A percentile compares a stretch with the other conserved stretches of the same genome.
phyloP scores from a whole-genome alignment of 2,329 filamentous ascomycete species.

The Grosmannia huntii region DNA sequence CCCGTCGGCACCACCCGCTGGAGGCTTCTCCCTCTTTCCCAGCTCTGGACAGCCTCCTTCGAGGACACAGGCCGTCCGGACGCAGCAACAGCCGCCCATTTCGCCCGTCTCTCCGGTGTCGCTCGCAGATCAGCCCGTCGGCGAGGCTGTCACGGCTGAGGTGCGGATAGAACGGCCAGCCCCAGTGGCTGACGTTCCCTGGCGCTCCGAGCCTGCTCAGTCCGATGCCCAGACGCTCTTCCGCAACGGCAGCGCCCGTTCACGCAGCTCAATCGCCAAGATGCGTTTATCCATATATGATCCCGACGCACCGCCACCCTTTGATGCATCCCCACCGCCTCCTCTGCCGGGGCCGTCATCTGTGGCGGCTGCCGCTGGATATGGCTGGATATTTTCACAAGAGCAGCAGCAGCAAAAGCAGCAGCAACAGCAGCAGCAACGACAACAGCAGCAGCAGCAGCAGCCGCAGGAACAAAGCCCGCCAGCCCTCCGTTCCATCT shows the following conservation, averaged over 20 bases:
- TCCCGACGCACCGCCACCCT: slow-evolving; percentile 10
- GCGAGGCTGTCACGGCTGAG: slow-evolving; percentile 11
- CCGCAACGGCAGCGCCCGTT: slow-evolving; percentile 34
- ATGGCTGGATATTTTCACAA: neutral
- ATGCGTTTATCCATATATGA: slow-evolving; percentile 25
- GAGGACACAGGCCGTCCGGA: slow-evolving; percentile 24
- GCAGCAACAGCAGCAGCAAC: neutral
- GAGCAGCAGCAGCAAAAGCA: no score
- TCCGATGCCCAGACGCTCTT: slow-evolving; percentile 37
- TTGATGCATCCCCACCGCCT: slow-evolving; percentile 8
- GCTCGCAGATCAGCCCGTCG: neutral
- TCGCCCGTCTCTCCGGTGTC: neutral
- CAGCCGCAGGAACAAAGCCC: slow-evolving; percentile 9
- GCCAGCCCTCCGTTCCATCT: slow-evolving; percentile 54
- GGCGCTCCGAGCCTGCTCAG: slow-evolving; percentile 34
- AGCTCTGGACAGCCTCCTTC: slow-evolving; percentile 33
- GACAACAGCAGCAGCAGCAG: slow-evolving; percentile 10
- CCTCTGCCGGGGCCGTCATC: slow-evolving; percentile 5
- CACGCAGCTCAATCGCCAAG: slow-evolving; percentile 45
- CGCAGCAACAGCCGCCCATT: neutral
- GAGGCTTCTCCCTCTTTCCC: slow-evolving; percentile 46
- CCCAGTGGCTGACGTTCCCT: slow-evolving; percentile 28
- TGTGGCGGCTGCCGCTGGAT: neutral
- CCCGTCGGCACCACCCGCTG: slow-evolving; percentile 26
- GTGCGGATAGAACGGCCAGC: slow-evolving; percentile 26